Evolutionary conservation across 345 rosid species (phyloP).

Genomic region (Microcos paniculata): DNA sequence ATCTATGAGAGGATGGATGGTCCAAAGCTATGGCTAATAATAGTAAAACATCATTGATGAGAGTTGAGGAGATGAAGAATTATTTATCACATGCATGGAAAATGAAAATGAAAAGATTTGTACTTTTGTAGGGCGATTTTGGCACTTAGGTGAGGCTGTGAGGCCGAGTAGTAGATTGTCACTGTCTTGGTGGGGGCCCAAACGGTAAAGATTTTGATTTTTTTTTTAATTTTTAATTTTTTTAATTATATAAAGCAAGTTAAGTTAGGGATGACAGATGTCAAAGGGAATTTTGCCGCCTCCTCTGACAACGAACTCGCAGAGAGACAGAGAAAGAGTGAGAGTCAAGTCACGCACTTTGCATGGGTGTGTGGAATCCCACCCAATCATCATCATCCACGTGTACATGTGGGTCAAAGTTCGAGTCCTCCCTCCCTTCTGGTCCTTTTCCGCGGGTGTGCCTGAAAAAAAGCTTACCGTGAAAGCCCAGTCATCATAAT

Average conservation of each 20-base stretch:
- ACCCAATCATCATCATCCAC: constrained; percentile 24
- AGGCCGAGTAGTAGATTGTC: not conserved
- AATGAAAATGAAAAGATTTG: not conserved
- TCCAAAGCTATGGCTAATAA: too few relatives aligned
- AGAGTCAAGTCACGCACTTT: constrained; percentile 18
- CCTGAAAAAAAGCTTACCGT: not conserved
- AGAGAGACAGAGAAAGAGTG: not conserved
- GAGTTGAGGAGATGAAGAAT: not conserved
- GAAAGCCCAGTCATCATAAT: not conserved
- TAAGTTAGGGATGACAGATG: constrained; percentile 18
- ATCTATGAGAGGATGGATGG: too few relatives aligned
- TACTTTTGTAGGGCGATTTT: not conserved
- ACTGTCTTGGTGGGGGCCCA: not conserved
- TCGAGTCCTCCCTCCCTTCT: constrained; percentile 28
- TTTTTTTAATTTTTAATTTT: not conserved
- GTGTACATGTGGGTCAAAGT: constrained; percentile 33
- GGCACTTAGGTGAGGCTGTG: not conserved
- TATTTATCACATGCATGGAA: not conserved
- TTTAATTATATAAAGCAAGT: not conserved
- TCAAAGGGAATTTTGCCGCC: constrained; percentile 27
- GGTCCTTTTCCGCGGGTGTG: constrained; percentile 41
- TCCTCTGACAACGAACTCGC: constrained; percentile 13
- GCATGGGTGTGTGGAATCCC: constrained; percentile 29
- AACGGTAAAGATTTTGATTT: not conserved
- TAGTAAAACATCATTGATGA: too few relatives aligned